Percentiles rank a stretch among this genome's conserved stretches.
These are phyloP conservation scores for Trichoderma breve DNA, from an alignment of 2,329 filamentous ascomycete species.

Conservation along the genomic window DNA sequence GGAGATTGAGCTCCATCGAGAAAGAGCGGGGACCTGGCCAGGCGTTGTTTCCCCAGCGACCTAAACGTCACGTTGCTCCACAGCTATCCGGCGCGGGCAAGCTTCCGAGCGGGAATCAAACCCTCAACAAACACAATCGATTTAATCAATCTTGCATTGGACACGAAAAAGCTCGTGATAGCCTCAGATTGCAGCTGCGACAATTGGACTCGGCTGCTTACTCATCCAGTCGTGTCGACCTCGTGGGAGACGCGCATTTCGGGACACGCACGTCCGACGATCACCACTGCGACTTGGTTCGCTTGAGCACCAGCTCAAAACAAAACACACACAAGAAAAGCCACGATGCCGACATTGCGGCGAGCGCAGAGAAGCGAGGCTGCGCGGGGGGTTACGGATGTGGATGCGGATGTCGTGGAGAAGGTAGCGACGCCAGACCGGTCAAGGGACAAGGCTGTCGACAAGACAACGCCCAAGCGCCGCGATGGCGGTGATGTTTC, in stretches of 20 bases:
- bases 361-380: slow-evolving; percentile 9
- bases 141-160: neutral
- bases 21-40: slow-evolving; percentile 15
- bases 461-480: neutral
- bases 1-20: slow-evolving; percentile 4
- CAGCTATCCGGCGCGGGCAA: slow-evolving; percentile 1
- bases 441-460: neutral
- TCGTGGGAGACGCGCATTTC: neutral
- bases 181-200: neutral
- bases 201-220: neutral
- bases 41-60: slow-evolving; percentile 32
- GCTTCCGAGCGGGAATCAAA: slow-evolving; percentile 2
- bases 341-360: slow-evolving; percentile 19
- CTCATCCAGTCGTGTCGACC: neutral
- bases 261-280: neutral
- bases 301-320: neutral
- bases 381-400: neutral
- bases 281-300: neutral
- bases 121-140: slow-evolving; percentile 8
- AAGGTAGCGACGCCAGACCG: neutral
- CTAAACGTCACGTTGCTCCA: slow-evolving; percentile 28
- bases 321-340: neutral
- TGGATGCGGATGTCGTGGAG: neutral
- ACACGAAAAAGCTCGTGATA: neutral
- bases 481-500: neutral